Base-by-base conservation (phyloP, 1,284 basidiomycete species). In the Trametes hirsuta region DNA sequence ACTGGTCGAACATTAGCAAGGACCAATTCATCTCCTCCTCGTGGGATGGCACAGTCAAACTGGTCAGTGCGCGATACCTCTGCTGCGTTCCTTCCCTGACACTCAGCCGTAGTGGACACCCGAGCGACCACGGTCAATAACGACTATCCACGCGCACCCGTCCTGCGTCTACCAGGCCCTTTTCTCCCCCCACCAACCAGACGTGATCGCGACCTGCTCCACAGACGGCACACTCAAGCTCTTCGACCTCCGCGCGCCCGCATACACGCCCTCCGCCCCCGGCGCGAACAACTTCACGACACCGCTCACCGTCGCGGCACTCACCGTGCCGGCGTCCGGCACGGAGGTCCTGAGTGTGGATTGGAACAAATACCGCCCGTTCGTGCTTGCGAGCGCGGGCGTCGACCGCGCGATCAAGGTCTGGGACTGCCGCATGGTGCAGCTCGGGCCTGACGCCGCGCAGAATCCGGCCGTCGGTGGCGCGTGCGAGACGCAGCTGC, bases 1-100 rank as follows among this genome's bases (percentile, higher is more conserved):
- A 99, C 74, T 99, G 97, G 97, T 96, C 92, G 65, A 98, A 98
- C 74, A 76, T 97, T 60, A 88, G 92, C 68, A 99, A 99, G 74
- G 90, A 94, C 62, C 82, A 86, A 1, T 98, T 99, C 74, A 85
- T 86, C 4, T 95, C 94, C 2, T 86, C 90, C 1, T 94, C 91
- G 22, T 98, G 97, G 97, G 97, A 99, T 72, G 94, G 93, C 34
- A 86, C 83, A 3, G 84, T 97, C 40, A 96, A 97, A 76, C 72
- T 98, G 42, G 95, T 95, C 69, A 56, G 91, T 18, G 11, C 30
- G 18, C 21, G 18, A 39, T 10, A 12, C 1, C 4, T 2, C 11
- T 24, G 12, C 22, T 4, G 6, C 22, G 52, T 30, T 42, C 21
- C 11, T 18, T 4, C 1, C 30, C 36, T 1, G 30, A 37, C 22